Evolutionary conservation across 176 grass and related monocot species (phyloP).

Genomic region (Triticum turgidum): DNA sequence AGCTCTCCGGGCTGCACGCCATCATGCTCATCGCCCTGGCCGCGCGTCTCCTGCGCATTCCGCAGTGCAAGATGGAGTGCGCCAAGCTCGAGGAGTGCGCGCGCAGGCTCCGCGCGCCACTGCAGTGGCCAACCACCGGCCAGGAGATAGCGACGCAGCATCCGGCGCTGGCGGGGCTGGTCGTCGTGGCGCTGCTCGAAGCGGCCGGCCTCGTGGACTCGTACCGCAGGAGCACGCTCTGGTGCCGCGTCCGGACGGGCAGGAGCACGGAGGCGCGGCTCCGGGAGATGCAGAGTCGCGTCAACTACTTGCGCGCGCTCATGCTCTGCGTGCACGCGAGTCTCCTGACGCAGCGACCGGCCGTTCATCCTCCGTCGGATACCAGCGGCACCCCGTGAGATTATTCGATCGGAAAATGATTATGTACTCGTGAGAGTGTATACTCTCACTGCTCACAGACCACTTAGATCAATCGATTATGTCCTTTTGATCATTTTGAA

Average conservation of each 20-base stretch:
- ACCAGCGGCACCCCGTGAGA: not conserved
- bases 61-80: not conserved
- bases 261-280: not conserved
- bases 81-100: not conserved
- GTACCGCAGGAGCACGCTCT: not conserved
- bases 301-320: not conserved
- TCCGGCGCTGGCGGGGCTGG: not conserved
- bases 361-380: no score
- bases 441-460: no score
- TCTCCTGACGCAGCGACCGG: not conserved
- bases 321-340: not conserved
- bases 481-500: no score
- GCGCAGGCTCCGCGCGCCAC: not conserved
- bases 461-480: no score
- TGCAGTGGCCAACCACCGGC: not conserved
- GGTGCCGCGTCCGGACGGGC: not conserved
- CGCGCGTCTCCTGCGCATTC: not conserved
- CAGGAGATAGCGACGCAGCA: not conserved
- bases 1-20: not conserved
- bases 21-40: not conserved
- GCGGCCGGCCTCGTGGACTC: not conserved
- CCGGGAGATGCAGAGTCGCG: not conserved
- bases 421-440: no score
- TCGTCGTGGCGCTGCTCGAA: not conserved
- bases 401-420: not conserved